Base-by-base conservation (phyloP, 441 rosid genomes). In the Brassica hybrid region DNA sequence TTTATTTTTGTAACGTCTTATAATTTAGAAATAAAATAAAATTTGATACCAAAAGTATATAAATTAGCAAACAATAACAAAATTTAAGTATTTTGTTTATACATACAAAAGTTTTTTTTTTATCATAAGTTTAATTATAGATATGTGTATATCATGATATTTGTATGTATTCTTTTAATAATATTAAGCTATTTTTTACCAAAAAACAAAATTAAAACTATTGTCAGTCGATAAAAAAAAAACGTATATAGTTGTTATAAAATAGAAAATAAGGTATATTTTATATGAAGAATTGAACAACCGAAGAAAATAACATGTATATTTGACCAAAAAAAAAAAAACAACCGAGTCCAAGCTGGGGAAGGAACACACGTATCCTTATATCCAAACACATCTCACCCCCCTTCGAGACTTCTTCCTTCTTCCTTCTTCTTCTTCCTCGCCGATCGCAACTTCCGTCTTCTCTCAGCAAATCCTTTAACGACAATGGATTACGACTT, bases 401-500 rank as follows among this genome's bases (percentile, higher is more conserved):
- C 12, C 58, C 58, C 58, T 41, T 52, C 1, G 8, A 50, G 74
- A 66, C 71, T 3, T 67, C 4, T 36, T 36, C 43, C 11, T 36
- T 8, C 43, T 5, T 68, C 6, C 57, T 41, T 41, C 57, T 50
- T 48, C 9, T 71, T 71, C 61, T 18, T 19, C 67, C 2, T 71
- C 41, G 36, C 34, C 64, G 48, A 36, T 50, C 45, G 27, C 23
- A 54, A 17, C 23, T 61, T 7, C 4, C 50, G 2, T 17, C 5
- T 27, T 7, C 13, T 66, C 69, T 14, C 41, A 19, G 48, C 25
- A 50, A 50, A 59, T 5, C 30, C 68, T 7, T 41, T 45, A 5
- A 27, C 30, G 23, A 58, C 12, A 41, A 91, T 90, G 95, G 90
- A 87, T 65, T 89, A 86, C 88, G 97, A 90, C 79, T 88, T 74